These are phyloP conservation scores for Pichia sp. DNA, from an alignment of 1,139 yeast genomes.

Conservation along the genomic window DNA sequence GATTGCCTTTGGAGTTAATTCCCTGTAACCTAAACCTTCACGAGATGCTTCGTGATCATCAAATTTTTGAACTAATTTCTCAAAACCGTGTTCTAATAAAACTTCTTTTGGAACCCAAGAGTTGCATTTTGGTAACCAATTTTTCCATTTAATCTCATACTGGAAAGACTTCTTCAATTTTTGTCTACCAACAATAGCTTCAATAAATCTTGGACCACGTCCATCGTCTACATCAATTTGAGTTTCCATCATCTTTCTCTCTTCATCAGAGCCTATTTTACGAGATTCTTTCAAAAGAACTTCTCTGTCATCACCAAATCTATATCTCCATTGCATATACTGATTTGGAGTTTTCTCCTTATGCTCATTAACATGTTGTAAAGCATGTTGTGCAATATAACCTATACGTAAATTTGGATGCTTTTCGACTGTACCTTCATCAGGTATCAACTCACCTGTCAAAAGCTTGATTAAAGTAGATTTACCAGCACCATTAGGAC, in stretches of 20 bases:
- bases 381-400: slow-evolving; percentile 96
- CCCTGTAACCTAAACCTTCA: slow-evolving; percentile 97
- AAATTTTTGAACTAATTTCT: slow-evolving; percentile 81
- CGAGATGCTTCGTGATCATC: slow-evolving; percentile 98
- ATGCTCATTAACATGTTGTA: slow-evolving; percentile 94
- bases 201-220: slow-evolving; percentile 79
- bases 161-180: slow-evolving; percentile 94
- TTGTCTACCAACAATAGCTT: slow-evolving; percentile 95
- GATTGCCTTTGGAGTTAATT: slow-evolving; percentile 81
- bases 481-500: slow-evolving; percentile 99
- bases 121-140: slow-evolving; percentile 87
- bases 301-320: slow-evolving; percentile 97
- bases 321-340: slow-evolving; percentile 96
- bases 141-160: slow-evolving; percentile 93
- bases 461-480: slow-evolving; percentile 87
- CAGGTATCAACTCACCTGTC: slow-evolving; percentile 86
- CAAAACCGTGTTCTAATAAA: slow-evolving; percentile 75
- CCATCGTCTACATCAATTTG: slow-evolving; percentile 81
- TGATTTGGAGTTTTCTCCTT: slow-evolving; percentile 97
- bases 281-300: slow-evolving; percentile 89
- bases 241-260: slow-evolving; percentile 69
- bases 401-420: slow-evolving; percentile 98
- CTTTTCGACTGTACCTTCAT: slow-evolving; percentile 85
- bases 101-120: slow-evolving; percentile 87
- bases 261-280: slow-evolving; percentile 70